phyloP scores from a whole-genome alignment of 768 basidiomycete species.

The Cantharellus anzutake region DNA sequence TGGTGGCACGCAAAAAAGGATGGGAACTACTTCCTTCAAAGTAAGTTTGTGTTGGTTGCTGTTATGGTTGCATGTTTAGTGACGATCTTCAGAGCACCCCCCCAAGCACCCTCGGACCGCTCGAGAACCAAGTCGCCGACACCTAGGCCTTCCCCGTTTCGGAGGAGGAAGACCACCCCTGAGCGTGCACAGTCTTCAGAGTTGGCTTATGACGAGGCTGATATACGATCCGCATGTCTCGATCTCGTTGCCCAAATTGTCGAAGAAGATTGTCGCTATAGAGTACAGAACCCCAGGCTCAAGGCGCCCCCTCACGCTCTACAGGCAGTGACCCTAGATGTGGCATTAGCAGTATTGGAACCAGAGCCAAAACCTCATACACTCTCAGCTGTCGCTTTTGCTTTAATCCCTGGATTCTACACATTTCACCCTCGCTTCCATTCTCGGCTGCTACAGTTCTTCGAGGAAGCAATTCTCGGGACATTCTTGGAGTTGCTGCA shows the following conservation, averaged over 20 bases:
- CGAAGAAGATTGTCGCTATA: conserved; percentile 53
- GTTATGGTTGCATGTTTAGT: not conserved
- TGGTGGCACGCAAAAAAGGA: conserved; percentile 33
- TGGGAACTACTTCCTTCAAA: conserved; percentile 47
- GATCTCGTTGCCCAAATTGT: conserved; percentile 43
- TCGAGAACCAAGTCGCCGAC: conserved; percentile 6
- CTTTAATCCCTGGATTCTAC: conserved; percentile 54
- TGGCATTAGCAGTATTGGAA: conserved; percentile 41
- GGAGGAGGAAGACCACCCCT: conserved; percentile 18
- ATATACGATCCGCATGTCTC: conserved; percentile 10
- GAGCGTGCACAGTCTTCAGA: conserved; percentile 2
- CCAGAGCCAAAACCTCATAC: conserved; percentile 32
- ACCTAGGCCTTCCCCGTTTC: conserved; percentile 8
- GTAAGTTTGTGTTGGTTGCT: conserved; percentile 14
- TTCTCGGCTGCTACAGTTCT: conserved; percentile 42
- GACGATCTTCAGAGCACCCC: not conserved
- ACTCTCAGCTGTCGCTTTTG: conserved; percentile 41
- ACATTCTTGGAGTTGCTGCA: conserved; percentile 23
- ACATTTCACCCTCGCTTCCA: conserved; percentile 49
- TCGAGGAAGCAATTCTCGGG: conserved; percentile 41
- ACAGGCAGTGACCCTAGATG: conserved; percentile 52
- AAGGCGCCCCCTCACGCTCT: conserved; percentile 53
- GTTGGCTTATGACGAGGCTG: too few species aligned
- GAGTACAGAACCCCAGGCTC: conserved; percentile 37
- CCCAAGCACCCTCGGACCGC: not conserved